Evolutionary conservation across 371 early-diverging fungal species (phyloP), one percentile per base, ranked within the genome.

Genomic region (Mucor circinelloides): DNA sequence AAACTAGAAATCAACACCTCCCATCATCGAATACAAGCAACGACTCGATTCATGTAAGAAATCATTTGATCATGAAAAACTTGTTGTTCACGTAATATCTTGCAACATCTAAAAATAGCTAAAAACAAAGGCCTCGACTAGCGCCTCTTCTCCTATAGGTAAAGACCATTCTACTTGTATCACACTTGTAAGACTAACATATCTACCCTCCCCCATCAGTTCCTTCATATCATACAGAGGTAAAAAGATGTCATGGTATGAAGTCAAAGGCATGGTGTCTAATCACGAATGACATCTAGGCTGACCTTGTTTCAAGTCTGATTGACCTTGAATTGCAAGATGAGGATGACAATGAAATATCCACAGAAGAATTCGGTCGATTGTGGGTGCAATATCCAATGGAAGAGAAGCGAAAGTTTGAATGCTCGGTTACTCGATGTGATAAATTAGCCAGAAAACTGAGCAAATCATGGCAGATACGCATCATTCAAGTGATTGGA

Each of bases 401-500:
- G 34, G 73, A 76, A 52, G 36, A 67, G 40, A 70, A 67, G 15
- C 62, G 28, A 6, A 44, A 19, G 21, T 60, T 68, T 46, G 64
- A 64, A 55, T 66, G 72, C 31, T 63, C 61, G 7, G 42, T 72
- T 27, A 25, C 21, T 48, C 60, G 71, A 8, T 55, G 63, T 40
- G 65, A 60, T 38, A 63, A 63, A 60, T 60, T 63, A 46, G 66
- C 61, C 17, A 64, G 30, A 23, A 61, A 28, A 52, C 44, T 67
- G 21, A 61, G 36, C 31, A 59, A 57, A 58, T 56, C 59, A 48
- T 75, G 75, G 75, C 28, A 58, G 6, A 63, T 75, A 23, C 19
- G 59, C 10, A 58, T 73, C 4, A 71, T 79, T 19, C 58, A 79
- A 55, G 54, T 74, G 27, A 74, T 79, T 64, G 76, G 70, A n/a